Evolutionary conservation across 257 asterid genomes (phyloP), one percentile per base, ranked within the genome.

Genomic region (Solanum sejunctum): DNA sequence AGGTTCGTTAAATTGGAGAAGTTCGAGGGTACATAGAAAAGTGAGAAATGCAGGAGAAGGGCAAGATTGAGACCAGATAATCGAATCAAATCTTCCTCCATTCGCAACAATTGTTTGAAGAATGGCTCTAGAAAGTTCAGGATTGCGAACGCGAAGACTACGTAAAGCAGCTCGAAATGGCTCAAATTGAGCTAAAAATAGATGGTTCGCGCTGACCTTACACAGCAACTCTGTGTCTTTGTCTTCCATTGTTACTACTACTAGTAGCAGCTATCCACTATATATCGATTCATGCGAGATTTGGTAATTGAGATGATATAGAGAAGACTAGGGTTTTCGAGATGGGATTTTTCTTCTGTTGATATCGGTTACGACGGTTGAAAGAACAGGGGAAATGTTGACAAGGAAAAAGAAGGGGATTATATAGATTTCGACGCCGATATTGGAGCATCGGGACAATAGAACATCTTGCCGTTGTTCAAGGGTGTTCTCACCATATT

Each of bases 141-240:
- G 98, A 67, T 88, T 91, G n/a, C 98, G 92, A 80, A 91, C 88
- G n/a, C 98, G 93, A 85, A 94, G 98, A 67, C 92, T 91, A 23
- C 92, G 94, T 60, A 96, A 60, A 56, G 91, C 92, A 73, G 99
- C 98, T 86, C 98, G 97, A 45, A 96, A 95, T 2, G 98, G 95
- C 90, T 96, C 99, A 88, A 93, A 96, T 90, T 96, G 99, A 41
- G 96, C 97, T 51, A 96, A 86, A 83, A 93, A 93, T 20, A 96
- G 84, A 89, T 96, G 99, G 90, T 96, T 96, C 8, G 93, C 94
- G 20, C 93, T 81, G 84, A 91, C 94, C 84, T 63, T 90, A 54
- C 95, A 91, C 67, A 96, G 95, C 64, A 94, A 88, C 80, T 92
- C 92, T 82, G 90, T 86, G 58, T 93, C 98, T 84, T 88, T 92